phyloP scores from a whole-genome alignment of 176 grass and related monocot species.

The Echinochloa phyllopogon region DNA sequence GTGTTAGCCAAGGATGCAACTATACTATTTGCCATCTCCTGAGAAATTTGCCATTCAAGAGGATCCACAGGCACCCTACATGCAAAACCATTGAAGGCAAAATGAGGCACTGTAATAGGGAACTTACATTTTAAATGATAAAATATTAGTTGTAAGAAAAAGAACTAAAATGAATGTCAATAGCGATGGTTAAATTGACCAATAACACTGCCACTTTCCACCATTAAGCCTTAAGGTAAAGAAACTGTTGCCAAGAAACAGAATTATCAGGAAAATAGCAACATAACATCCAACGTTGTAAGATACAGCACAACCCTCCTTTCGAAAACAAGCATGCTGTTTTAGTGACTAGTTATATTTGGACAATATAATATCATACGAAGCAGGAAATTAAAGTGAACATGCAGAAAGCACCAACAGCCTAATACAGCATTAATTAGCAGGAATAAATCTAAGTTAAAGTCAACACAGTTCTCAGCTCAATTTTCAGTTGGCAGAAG shows the following conservation, averaged over 20 bases:
- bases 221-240: background rate
- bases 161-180: background rate
- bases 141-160: background rate
- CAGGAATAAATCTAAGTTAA: background rate
- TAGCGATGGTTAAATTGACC: background rate
- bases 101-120: background rate
- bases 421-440: background rate
- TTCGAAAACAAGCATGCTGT: background rate
- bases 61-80: slow-evolving; percentile 96
- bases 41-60: slow-evolving; percentile 93
- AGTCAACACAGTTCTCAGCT: background rate
- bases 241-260: background rate
- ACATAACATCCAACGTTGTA: background rate
- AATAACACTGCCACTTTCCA: background rate
- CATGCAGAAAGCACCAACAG: background rate
- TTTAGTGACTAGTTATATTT: background rate
- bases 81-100: slow-evolving; percentile 12
- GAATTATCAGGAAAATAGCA: background rate
- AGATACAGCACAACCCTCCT: background rate
- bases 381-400: background rate
- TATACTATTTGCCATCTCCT: slow-evolving; percentile 90
- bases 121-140: slow-evolving; percentile 19
- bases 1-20: slow-evolving; percentile 95
- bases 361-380: background rate
- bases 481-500: background rate